phyloP scores from a whole-genome alignment of 208 protist species.

The Acanthamoeba divionensis region DNA sequence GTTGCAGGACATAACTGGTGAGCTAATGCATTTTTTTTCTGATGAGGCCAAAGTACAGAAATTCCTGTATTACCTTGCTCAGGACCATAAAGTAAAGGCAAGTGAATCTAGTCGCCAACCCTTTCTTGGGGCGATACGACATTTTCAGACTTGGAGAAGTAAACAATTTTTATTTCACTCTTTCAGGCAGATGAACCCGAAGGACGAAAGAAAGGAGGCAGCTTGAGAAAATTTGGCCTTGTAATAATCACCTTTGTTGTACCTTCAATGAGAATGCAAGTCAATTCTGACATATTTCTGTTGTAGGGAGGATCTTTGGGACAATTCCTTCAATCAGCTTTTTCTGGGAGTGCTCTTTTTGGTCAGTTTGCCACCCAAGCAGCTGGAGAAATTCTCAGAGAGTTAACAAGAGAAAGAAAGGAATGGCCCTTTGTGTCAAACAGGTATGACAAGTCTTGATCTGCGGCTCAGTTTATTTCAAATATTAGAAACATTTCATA shows the following conservation, averaged over 20 bases:
- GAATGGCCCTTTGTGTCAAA: conserved; percentile 14
- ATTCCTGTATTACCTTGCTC: conserved; percentile 23
- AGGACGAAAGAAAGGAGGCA: not conserved
- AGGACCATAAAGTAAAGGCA: not conserved
- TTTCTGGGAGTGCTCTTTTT: not conserved
- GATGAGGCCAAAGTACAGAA: not conserved
- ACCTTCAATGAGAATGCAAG: too few relatives aligned
- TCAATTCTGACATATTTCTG: too few relatives aligned
- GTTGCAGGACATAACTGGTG: too few relatives aligned
- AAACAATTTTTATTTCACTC: not conserved
- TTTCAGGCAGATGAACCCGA: not conserved
- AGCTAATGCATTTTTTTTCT: not conserved
- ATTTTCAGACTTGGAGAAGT: not conserved
- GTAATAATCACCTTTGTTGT: too few relatives aligned
- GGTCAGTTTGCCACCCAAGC: not conserved
- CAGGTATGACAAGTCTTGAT: not conserved
- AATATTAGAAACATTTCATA: too few relatives aligned
- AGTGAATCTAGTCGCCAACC: too few relatives aligned
- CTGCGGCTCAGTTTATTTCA: too few relatives aligned
- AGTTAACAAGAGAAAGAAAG: not conserved
- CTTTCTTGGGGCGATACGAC: not conserved
- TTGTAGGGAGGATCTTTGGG: too few relatives aligned
- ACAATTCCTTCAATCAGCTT: not conserved
- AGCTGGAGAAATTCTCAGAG: not conserved
- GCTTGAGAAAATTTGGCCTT: not conserved